These are phyloP conservation scores for Penicillium coprophilum DNA, from an alignment of 495 filamentous ascomycete genomes.

Conservation along the genomic window DNA sequence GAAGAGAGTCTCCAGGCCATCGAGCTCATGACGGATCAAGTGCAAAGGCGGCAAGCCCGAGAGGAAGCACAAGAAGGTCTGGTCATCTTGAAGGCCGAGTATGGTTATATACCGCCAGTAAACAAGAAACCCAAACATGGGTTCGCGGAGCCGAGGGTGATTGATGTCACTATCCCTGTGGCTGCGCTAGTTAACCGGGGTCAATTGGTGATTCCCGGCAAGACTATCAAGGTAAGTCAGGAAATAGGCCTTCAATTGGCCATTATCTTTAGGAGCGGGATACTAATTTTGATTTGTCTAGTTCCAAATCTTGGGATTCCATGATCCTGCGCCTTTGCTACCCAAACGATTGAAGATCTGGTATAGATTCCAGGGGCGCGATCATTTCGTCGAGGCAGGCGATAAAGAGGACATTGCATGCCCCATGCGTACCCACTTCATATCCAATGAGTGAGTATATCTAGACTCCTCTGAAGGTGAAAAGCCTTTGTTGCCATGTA, in stretches of 20 bases:
- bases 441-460: constrained; percentile 12
- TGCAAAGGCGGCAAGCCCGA: constrained; percentile 45
- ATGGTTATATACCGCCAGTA: constrained; percentile 36
- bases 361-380: constrained; percentile 51
- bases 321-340: constrained; percentile 55
- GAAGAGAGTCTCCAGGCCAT: constrained; percentile 54
- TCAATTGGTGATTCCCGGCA: constrained; percentile 46
- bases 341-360: constrained; percentile 53
- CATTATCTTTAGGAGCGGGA: neutral
- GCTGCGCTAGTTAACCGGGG: constrained; percentile 48
- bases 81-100: constrained; percentile 44
- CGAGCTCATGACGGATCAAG: constrained; percentile 51
- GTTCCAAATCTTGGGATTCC: constrained; percentile 56
- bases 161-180: constrained; percentile 52
- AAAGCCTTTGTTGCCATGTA: constrained; percentile 1
- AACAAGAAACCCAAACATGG: constrained; percentile 29
- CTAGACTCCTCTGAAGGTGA: neutral
- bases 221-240: constrained; percentile 41
- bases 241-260: neutral
- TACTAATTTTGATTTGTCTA: constrained; percentile 25
- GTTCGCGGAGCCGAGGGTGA: constrained; percentile 29
- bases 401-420: constrained; percentile 46
- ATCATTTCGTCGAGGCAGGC: constrained; percentile 45
- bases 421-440: constrained; percentile 39
- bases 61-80: constrained; percentile 41